Evolutionary conservation across 495 filamentous ascomycete genomes (phyloP), one percentile per base, ranked within the genome.

Genomic region (Tetracladium setigerum): DNA sequence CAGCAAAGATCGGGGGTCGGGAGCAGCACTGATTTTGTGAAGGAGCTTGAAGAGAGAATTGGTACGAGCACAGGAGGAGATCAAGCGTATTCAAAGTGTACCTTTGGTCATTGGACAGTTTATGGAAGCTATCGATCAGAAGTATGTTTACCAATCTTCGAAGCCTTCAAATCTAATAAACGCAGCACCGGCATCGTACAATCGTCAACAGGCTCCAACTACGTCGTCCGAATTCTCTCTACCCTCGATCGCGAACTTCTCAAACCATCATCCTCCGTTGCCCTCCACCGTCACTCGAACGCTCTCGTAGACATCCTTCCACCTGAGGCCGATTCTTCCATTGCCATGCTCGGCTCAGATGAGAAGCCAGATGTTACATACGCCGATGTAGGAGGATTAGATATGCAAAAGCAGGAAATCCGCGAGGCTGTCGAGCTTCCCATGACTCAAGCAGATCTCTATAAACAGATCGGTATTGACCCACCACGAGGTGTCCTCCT

Each of bases 331-430:
- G 92, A 98, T 68, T 95, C 88, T 12, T 95, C 89, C 30, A 98
- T 98, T 65, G 92, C 92, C 41, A 98, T 98, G 92, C 78, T 98
- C 11, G 89, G 89, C 48, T 81, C 84, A 44, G 85, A 92, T 54
- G 92, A 98, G 74, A 97, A 97, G 76, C 92, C 92, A 24, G 92
- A 98, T 67, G 90, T 98, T 32, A 95, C 89, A 32, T 98, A 98
- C 60, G 90, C 89, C 46, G 92, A 98, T 66, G 94, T 98, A 45
- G 92, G 92, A 70, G 92, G 92, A 7, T 71, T 97, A 50, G 92
- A 98, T 63, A 98, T 98, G 92, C 92, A 98, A 70, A 98, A 98
- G 72, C 92, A 98, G 68, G 92, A 98, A 66, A 98, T 98, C 43
- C 77, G 94, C 44, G 92, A 98, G 67, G 92, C 92, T 14, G 92